A percentile compares a stretch with the other conserved stretches of the same genome.
Evolutionary conservation across 2,329 filamentous ascomycete genomes (phyloP).

Genomic region (Dothidotthia symphoricarpi): DNA sequence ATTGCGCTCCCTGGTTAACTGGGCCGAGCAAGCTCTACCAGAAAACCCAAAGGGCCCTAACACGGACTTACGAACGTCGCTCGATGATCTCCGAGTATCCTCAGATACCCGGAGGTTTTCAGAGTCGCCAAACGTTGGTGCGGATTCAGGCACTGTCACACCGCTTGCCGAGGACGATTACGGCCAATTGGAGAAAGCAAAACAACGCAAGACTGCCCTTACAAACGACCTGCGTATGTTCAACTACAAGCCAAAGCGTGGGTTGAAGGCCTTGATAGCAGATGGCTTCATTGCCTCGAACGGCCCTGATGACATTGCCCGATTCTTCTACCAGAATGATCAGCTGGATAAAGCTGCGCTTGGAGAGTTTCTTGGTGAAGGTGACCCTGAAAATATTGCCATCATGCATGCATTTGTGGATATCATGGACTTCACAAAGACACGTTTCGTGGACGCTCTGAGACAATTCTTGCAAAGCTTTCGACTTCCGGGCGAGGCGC

Average conservation of each 20-base stretch:
- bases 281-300: slow-evolving; percentile 86
- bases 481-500: slow-evolving; percentile 89
- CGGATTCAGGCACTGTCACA: slow-evolving; percentile 45
- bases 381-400: slow-evolving; percentile 87
- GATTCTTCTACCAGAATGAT: slow-evolving; percentile 77
- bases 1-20: slow-evolving; percentile 84
- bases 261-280: slow-evolving; percentile 77
- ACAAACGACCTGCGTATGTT: slow-evolving; percentile 87
- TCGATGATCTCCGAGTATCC: slow-evolving; percentile 66
- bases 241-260: slow-evolving; percentile 96
- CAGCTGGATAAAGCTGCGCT: slow-evolving; percentile 87
- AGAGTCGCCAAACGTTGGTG: slow-evolving; percentile 59
- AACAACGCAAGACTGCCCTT: slow-evolving; percentile 88
- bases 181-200: slow-evolving; percentile 88
- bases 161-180: slow-evolving; percentile 76
- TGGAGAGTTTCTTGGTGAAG: slow-evolving; percentile 92
- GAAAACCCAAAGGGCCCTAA: slow-evolving; percentile 47
- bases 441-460: slow-evolving; percentile 87
- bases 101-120: slow-evolving; percentile 68
- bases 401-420: slow-evolving; percentile 99
- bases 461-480: slow-evolving; percentile 93
- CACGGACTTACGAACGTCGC: slow-evolving; percentile 50
- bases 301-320: slow-evolving; percentile 76
- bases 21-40: slow-evolving; percentile 70
- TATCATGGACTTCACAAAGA: slow-evolving; percentile 86